These are phyloP conservation scores for Chloris gayana DNA, from an alignment of 176 grass and related monocot genomes.

Conservation along the genomic window DNA sequence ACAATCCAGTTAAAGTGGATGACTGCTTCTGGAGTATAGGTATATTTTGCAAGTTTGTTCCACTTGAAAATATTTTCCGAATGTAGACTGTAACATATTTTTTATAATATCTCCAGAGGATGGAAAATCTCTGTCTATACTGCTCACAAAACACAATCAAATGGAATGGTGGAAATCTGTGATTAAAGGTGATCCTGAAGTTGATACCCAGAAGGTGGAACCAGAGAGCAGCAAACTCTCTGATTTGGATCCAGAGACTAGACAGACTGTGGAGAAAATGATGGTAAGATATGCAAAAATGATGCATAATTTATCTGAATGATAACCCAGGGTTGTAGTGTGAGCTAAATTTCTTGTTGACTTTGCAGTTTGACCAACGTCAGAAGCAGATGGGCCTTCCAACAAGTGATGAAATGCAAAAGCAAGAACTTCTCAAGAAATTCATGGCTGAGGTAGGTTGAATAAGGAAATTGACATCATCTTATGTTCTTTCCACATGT, in stretches of 20 bases:
- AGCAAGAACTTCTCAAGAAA: conserved; percentile 96
- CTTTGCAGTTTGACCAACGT: conserved; percentile 83
- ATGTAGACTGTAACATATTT: not conserved
- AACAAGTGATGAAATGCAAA: conserved; percentile 93
- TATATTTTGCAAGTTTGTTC: conserved; percentile 22
- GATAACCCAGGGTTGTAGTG: too few species aligned
- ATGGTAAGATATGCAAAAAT: conserved; percentile 85
- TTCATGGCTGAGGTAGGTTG: conserved; percentile 79
- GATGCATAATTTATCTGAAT: too few species aligned
- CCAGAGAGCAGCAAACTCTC: conserved; percentile 84
- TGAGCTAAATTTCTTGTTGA: conserved; percentile 2
- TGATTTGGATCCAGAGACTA: conserved; percentile 95
- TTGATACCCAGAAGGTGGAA: conserved; percentile 83
- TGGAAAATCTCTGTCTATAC: conserved; percentile 64
- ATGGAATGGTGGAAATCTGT: conserved; percentile 98
- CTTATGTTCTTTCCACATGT: not conserved
- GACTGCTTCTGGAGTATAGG: conserved; percentile 99
- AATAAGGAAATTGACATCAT: not conserved
- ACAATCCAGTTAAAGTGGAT: conserved; percentile 74
- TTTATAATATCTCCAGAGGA: conserved; percentile 55
- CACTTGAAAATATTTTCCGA: not conserved
- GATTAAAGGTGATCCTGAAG: conserved; percentile 88
- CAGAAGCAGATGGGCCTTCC: conserved; percentile 97
- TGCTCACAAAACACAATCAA: conserved; percentile 95
- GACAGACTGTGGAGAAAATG: conserved; percentile 99